These are phyloP conservation scores for Phyllostachys edulis DNA, from an alignment of 176 grass and related monocot genomes.

Conservation along the genomic window DNA sequence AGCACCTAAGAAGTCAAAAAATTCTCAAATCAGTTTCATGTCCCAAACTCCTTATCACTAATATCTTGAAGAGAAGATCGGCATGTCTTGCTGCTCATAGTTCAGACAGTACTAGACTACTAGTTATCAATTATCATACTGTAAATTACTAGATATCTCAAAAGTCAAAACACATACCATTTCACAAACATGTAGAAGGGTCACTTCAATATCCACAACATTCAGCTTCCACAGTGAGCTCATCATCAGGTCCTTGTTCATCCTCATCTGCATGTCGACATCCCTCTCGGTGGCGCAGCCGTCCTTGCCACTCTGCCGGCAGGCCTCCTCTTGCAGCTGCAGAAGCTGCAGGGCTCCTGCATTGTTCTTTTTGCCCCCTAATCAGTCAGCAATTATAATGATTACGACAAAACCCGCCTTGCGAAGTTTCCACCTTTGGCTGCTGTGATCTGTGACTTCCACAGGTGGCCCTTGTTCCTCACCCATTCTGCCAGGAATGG, in stretches of 20 bases:
- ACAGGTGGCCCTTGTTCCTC: slow-evolving; percentile 95
- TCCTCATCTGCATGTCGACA: slow-evolving; percentile 75
- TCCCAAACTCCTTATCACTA: neutral
- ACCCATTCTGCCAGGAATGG: slow-evolving; percentile 95
- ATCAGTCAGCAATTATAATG: slow-evolving; percentile 57
- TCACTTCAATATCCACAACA: slow-evolving; percentile 93
- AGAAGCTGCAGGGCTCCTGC: slow-evolving; percentile 91
- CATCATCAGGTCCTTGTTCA: slow-evolving; percentile 98
- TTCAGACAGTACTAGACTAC: neutral
- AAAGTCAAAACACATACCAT: slow-evolving; percentile 56
- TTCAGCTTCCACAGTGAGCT: slow-evolving; percentile 95
- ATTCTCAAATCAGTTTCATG: neutral
- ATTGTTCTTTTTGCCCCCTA: slow-evolving; percentile 51
- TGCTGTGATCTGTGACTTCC: slow-evolving; percentile 94
- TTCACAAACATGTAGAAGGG: slow-evolving; percentile 89
- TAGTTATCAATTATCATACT: neutral
- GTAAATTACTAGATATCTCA: neutral
- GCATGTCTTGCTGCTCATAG: neutral
- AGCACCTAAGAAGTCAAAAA: slow-evolving; percentile 56
- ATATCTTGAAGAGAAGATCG: neutral
- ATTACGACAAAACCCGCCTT: neutral
- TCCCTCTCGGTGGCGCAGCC: slow-evolving; percentile 57
- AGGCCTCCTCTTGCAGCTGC: slow-evolving; percentile 85
- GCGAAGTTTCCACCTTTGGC: slow-evolving; percentile 74
- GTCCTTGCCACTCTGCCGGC: slow-evolving; percentile 72